Evolutionary conservation across 176 grass and related monocot species (phyloP).

Genomic region (Bolboschoenus planiculmis): DNA sequence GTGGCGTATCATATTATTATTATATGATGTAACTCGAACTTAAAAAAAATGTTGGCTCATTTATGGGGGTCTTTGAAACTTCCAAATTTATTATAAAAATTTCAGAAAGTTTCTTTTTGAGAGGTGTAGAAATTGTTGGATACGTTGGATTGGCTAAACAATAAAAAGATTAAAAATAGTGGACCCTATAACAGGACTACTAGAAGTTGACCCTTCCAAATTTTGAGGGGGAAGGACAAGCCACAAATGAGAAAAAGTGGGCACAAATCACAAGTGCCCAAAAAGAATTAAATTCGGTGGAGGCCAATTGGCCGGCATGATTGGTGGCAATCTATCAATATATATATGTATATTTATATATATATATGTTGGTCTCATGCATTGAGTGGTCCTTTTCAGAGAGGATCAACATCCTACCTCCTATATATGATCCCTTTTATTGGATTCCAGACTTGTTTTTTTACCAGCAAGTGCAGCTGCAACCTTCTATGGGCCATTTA

Average conservation of each 20-base stretch:
- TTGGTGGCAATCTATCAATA: slow-evolving; percentile 1
- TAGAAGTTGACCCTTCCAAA: slow-evolving; percentile 14
- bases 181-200: not conserved
- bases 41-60: too few relatives aligned
- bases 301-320: not conserved
- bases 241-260: not conserved
- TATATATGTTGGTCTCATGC: not conserved
- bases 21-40: too few relatives aligned
- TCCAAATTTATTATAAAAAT: not conserved
- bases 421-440: slow-evolving; percentile 2
- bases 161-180: not conserved
- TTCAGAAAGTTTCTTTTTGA: not conserved
- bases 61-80: too few relatives aligned
- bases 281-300: slow-evolving; percentile 22
- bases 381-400: slow-evolving; percentile 22
- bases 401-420: slow-evolving; percentile 10
- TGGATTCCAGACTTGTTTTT: slow-evolving; percentile 8
- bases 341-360: too few relatives aligned
- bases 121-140: not conserved
- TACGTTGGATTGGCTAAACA: not conserved
- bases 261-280: not conserved
- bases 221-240: not conserved
- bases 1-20: too few relatives aligned
- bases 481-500: not conserved
- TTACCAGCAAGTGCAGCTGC: slow-evolving; percentile 15